Base-by-base conservation (phyloP, 2,329 filamentous ascomycete genomes). In the Hypoxylon sp. region DNA sequence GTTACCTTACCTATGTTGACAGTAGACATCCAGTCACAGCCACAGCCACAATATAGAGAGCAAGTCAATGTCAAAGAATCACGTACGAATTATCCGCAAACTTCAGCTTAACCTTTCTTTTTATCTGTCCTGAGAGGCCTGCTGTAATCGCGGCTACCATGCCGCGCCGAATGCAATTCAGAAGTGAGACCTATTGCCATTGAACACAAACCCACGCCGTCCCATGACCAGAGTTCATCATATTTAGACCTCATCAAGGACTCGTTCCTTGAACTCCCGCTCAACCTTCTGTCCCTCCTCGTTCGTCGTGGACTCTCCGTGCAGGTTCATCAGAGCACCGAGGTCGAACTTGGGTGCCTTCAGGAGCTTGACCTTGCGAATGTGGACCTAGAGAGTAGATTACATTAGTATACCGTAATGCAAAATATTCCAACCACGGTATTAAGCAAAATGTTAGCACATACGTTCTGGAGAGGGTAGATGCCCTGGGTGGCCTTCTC, bases 401-500 rank as follows among this genome's bases (percentile, higher is more conserved):
- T 2, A 13, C 65, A 73, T 85, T 75, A 85, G 79, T 73, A 70
- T 73, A 69, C 51, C 46, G 38, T n/a, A n/a, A 14, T 7, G n/a
- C 11, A 48, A 5, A 32, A 36, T 9, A 36, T 14, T 28, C 6
- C 13, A 36, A 38, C 9, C 32, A 56, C 25, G 51, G 17, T 43
- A 41, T 30, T n/a, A 5, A 23, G 5, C 17, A 13, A 72, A 73
- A 59, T 58, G 9, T 3, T 23, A n/a, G 67, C 65, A 87, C 90
- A 73, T 87, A 98, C 96, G 85, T 98, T 97, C 89, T 98, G 96
- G 81, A 99, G 92, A 77, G 96, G 96, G 87, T 99, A 99, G 86
- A 99, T 99, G 85, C 96, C 95, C 87, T 98, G 94, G 76, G 94
- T 97, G 73, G 94, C 90, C 91, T 99, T 99, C 91, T 99, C 96